phyloP scores from a whole-genome alignment of 2,329 filamentous ascomycete species.

The Nannizziopsis arthrosporioides region DNA sequence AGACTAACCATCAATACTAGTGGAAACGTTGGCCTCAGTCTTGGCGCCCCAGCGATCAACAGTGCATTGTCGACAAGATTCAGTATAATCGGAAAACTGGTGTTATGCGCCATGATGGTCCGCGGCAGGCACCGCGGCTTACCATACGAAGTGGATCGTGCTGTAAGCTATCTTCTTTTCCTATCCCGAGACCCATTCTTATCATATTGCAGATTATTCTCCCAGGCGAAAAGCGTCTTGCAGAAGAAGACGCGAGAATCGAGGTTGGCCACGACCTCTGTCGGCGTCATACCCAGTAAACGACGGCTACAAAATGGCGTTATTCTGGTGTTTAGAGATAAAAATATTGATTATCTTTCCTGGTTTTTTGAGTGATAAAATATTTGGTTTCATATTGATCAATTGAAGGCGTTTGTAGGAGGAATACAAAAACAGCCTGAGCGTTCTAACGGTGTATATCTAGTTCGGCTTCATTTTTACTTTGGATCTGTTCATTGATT shows the following conservation, averaged over 20 bases:
- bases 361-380: background rate
- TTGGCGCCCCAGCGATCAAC: slow-evolving; percentile 23
- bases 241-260: slow-evolving; percentile 9
- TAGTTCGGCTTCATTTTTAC: too few relatives aligned
- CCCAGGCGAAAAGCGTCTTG: slow-evolving; percentile 10
- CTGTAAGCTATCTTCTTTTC: slow-evolving; percentile 14
- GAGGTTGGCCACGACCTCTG: slow-evolving; percentile 3
- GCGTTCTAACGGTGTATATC: too few relatives aligned
- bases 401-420: too few relatives aligned
- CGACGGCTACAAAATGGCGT: background rate
- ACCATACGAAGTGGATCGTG: slow-evolving; percentile 44
- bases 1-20: slow-evolving; percentile 14
- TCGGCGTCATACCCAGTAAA: slow-evolving; percentile 11
- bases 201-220: slow-evolving; percentile 10
- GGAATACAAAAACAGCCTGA: too few relatives aligned
- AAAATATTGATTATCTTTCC: background rate
- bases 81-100: slow-evolving; percentile 40
- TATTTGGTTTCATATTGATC: background rate
- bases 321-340: background rate
- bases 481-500: too few relatives aligned
- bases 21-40: slow-evolving; percentile 26
- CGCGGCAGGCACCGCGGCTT: slow-evolving; percentile 45
- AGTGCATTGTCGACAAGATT: slow-evolving; percentile 35
- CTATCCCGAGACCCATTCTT: background rate
- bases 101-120: slow-evolving; percentile 46